Base-by-base conservation (phyloP, 176 grass and related monocot species). In the Carex pumila region DNA sequence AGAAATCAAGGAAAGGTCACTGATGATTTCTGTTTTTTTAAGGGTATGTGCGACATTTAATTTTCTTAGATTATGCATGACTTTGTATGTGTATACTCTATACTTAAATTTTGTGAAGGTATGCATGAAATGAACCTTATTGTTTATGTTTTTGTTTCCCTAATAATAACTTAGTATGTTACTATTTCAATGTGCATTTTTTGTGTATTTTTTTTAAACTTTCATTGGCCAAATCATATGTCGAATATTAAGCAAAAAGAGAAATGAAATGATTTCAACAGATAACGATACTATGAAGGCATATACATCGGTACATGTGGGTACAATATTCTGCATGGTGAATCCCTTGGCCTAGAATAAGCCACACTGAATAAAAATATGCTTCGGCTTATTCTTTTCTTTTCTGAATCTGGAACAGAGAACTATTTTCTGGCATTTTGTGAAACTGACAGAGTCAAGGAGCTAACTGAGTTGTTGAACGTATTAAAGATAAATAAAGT, bases 371-470 rank as follows among this genome's bases (percentile, higher is more conserved):
- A 83, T 36, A 22, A 50, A 39, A 73, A 76, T 15, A 43, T 34
- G 32, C 62, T 54, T 43, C 9, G 11, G 81, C 12, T 70, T 68
- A 18, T 60, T 78, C 67, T 84, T 84, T 87, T 65, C 60, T 83
- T 50, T 82, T 39, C 32, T 80, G 30, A 71, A 74, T 30, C 19
- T 84, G 22, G 79, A 63, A 63, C 92, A 98, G 95, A 98, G 88
- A 90, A 85, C 79, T 94, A 88, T 84, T 82, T 97, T 84, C 81
- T 97, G 87, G 95, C 95, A 66, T 94, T 98, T 91, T 93, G 90
- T 93, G 86, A 92, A 87, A 93, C 89, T 6, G 83, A 87, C 70
- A 89, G 90, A 86, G 92, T 87, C 70, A 61, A 75, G 86, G 91
- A 98, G 69, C 58, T 98, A 13, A 72, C 84, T 30, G 15, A 58